A percentile compares a stretch with the other conserved stretches of the same genome.
Conservation (phyloP, 2,329 filamentous ascomycete species). For the Stagonosporopsis tanaceti region DNA sequence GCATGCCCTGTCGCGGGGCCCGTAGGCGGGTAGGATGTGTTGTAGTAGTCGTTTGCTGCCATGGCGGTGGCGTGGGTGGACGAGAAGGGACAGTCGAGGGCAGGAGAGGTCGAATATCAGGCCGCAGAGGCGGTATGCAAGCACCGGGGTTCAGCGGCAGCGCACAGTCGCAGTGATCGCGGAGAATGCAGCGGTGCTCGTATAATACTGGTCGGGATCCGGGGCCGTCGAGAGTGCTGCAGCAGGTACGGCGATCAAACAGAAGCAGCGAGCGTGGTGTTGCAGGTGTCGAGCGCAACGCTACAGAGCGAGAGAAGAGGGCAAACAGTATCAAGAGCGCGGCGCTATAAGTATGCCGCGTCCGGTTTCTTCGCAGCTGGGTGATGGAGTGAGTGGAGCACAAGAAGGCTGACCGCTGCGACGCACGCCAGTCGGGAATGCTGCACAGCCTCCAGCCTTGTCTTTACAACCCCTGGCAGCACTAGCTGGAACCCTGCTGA, state of each 20-base stretch:
- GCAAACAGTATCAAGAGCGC: not conserved
- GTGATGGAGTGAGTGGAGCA: not conserved
- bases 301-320: slow-evolving; percentile 17
- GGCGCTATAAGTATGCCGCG: not conserved
- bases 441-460: slow-evolving; percentile 20
- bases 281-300: not conserved
- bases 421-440: slow-evolving; percentile 7
- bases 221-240: not conserved
- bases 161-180: not conserved
- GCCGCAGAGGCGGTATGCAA: slow-evolving; percentile 5
- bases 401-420: slow-evolving; percentile 17
- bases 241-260: slow-evolving; percentile 2
- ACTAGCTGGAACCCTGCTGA: slow-evolving; percentile 10
- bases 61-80: slow-evolving; percentile 38
- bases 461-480: slow-evolving; percentile 7
- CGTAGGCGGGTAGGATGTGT: slow-evolving; percentile 50
- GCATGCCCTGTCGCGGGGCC: slow-evolving; percentile 21
- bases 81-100: not conserved
- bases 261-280: slow-evolving; percentile 8
- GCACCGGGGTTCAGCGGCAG: slow-evolving; percentile 7
- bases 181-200: not conserved
- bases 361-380: not conserved
- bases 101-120: slow-evolving; percentile 3
- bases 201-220: slow-evolving; percentile 6
- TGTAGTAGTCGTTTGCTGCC: slow-evolving; percentile 69